Evolutionary conservation across 2,329 filamentous ascomycete species (phyloP), one percentile per base, ranked within the genome.

Genomic region (Aspergillus floridensis): DNA sequence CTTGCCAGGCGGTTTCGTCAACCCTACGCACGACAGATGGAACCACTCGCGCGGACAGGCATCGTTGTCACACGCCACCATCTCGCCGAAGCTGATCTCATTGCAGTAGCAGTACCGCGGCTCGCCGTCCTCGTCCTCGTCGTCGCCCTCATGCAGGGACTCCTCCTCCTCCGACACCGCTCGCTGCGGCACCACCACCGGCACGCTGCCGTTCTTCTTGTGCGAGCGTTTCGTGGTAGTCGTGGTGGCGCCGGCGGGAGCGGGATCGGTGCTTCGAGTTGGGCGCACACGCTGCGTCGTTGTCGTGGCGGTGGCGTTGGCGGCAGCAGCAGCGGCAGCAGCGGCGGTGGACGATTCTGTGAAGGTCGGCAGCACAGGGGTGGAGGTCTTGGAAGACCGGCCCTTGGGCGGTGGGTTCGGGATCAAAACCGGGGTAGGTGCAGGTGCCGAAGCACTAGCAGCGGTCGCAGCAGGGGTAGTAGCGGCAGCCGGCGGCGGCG

Each of bases 71-170:
- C 90, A 93, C 2, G 88, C 90, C 48, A 93, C 89, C 90, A 93
- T 93, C 76, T 91, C 89, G 21, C 90, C 90, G 70, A 92, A 93
- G 68, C 89, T 92, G 57, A 92, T 87, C 51, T 87, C 84, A 66
- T 92, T 89, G 73, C 90, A 92, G 76, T 91, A 91, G 74, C 90
- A 92, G 74, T 93, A 93, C 14, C 86, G 81, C 41, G 87, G 88
- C 71, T 93, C 90, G 64, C 90, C 86, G 4, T 83, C 85, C 61
- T 89, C 88, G 41, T 82, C 80, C 38, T 89, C 86, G 7, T 86
- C 86, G 12, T 86, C 87, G 1, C 79, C 80, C 24, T 80, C 81
- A 22, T 76, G 70, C 7, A 75, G 68, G 3, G 75, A 75, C 14
- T 81, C 79, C 61, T 66, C 77, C 16, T 79, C 75, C 54, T 79